Base-by-base conservation (phyloP, 768 basidiomycete species). In the Kwoniella botswanensis region DNA sequence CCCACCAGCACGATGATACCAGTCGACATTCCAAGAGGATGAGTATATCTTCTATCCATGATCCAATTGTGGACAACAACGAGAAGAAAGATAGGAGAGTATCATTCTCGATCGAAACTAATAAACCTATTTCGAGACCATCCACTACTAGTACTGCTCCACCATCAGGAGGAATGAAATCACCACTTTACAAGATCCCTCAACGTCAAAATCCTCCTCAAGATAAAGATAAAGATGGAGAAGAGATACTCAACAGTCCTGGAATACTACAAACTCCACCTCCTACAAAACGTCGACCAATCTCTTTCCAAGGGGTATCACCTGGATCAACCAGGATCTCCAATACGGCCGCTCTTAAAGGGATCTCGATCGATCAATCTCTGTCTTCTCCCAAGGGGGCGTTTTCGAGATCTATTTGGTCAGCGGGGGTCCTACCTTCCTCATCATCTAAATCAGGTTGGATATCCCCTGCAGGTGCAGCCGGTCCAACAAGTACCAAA, bases 361-460 rank as follows among this genome's bases (percentile, higher is more conserved):
- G 74, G 18, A 53, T 76, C 0, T 68, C 69, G 17, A 76, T 76
- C 57, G 71, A 65, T 21, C 71, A 69, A 11, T 42, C 74, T n/a
- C 50, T 72, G 10, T 67, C 72, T 0, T 61, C 42, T 12, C 41
- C 59, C 5, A 70, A 68, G 60, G 69, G 58, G 43, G 41, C 63
- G 0, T 63, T 65, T 17, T 22, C 59, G 21, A 61, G 64, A 7
- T 72, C 72, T 1, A 80, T 78, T 26, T 78, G 77, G 79, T 78
- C 79, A 17, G 75, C 75, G 5, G 70, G 72, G 35, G 41, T 71
- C 12, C 35, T 61, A 24, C 58, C 60, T 50, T 50, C 46, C 46
- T 50, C 46, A 22, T 65, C 68, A 24, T 43, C 56, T 18, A 62
- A 41, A 6, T 66, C 70, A 3, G 79, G 79, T 17, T 80, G 79